Base-by-base conservation (phyloP, 371 early-diverging fungal species). In the Phascolomyces articulosus region DNA sequence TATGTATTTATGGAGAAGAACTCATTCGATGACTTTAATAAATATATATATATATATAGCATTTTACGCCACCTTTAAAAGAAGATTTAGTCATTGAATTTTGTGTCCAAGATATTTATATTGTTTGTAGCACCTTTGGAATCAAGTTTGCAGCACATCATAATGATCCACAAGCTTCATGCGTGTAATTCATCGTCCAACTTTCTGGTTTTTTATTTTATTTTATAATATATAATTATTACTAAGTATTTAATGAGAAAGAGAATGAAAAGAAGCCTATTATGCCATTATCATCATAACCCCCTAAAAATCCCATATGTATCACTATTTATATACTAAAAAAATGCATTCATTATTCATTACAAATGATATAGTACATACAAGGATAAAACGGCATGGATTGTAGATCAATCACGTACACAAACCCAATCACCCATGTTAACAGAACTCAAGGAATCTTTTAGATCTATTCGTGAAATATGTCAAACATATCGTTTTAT, bases 401-500 rank as follows among this genome's bases (percentile, higher is more conserved):
- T 81, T 1, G 2, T 78, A 11, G 77, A 78, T 44, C 66, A 76
- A 53, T 59, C 74, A 11, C 68, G 71, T 24, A 73, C 73, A 15
- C 78, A 76, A 55, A 78, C 81, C 9, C 81, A 81, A 51, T 81
- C 81, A 16, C 78, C 81, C 21, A 72, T 73, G 40, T 58, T 81
- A 24, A 81, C 77, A 1, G 73, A 75, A 40, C 51, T 81, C 15
- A 78, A 69, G 41, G 55, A 62, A 10, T 69, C 66, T 4, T 49
- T 78, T 4, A 66, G 68, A 28, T 29, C 61, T 0, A 71, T 77
- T 10, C 62, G 72, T 28, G 74, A 72, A 27, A 64, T 65, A 48
- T 74, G 80, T 51, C 74, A 71, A 54, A 69, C 70, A 1, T 71
- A 74, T 41, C 72, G 70, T 29, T 74, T 73, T 28, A 74, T 76